Percentiles rank a stretch among this genome's conserved stretches.
Conservation (phyloP, 2,329 filamentous ascomycete genomes). For the Ophiocordyceps sinensis region DNA sequence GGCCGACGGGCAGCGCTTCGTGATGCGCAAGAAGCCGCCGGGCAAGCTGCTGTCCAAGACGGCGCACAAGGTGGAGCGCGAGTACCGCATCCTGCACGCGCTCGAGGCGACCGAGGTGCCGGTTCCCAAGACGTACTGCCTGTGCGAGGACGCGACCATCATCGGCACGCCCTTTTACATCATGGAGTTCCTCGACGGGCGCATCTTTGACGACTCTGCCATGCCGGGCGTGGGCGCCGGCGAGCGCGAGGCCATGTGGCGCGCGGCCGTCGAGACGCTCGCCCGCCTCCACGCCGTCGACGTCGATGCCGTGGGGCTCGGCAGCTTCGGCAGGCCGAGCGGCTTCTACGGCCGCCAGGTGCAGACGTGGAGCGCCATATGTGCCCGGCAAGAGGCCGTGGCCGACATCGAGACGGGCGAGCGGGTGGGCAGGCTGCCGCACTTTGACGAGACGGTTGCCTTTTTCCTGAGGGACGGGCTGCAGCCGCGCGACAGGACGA, state of each 20-base stretch:
- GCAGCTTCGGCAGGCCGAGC: slow-evolving; percentile 53
- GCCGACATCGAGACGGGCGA: slow-evolving; percentile 63
- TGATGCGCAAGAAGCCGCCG: slow-evolving; percentile 97
- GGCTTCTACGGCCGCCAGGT: slow-evolving; percentile 84
- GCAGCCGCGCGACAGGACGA: slow-evolving; percentile 65
- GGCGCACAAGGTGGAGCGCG: slow-evolving; percentile 91
- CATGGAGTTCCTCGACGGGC: slow-evolving; percentile 89
- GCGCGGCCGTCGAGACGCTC: slow-evolving; percentile 66
- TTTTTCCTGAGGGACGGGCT: slow-evolving; percentile 59
- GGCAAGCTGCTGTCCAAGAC: slow-evolving; percentile 84
- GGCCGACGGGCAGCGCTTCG: slow-evolving; percentile 55
- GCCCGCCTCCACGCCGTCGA: slow-evolving; percentile 72
- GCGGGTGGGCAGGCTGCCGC: slow-evolving; percentile 68
- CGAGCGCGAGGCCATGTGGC: slow-evolving; percentile 72
- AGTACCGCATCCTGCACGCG: slow-evolving; percentile 81
- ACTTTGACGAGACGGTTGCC: slow-evolving; percentile 63
- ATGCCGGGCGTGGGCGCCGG: slow-evolving; percentile 57
- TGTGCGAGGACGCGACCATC: slow-evolving; percentile 70
- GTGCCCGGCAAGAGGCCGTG: slow-evolving; percentile 59
- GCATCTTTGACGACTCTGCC: slow-evolving; percentile 80
- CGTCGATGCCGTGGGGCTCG: slow-evolving; percentile 51
- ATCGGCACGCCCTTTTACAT: slow-evolving; percentile 92
- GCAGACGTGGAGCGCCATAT: slow-evolving; percentile 67
- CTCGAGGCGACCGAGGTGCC: slow-evolving; percentile 68
- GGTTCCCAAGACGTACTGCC: slow-evolving; percentile 66